Evolutionary conservation across 257 asterid genomes (phyloP).

Genomic region (Orobanche coerulescens): DNA sequence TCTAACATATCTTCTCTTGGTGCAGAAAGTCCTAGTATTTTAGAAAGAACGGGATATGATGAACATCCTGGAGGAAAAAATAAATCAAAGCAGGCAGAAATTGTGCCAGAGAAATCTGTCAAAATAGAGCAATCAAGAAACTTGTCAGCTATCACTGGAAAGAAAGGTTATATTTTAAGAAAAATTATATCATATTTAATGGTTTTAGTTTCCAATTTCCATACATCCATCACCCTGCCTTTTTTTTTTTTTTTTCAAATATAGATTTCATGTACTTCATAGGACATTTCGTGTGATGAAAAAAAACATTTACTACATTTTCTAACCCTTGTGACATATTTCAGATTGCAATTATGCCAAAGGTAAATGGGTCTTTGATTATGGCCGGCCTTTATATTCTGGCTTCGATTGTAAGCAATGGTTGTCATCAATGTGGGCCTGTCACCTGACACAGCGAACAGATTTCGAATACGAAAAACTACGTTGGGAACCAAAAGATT

Average conservation of each 20-base stretch:
- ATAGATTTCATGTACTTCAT: constrained; percentile 15
- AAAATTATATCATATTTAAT: background rate
- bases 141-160: constrained; percentile 21
- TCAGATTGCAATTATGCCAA: constrained; percentile 65
- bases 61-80: constrained; percentile 26
- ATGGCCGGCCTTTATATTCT: constrained; percentile 65
- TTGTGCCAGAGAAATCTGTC: constrained; percentile 15
- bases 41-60: constrained; percentile 21
- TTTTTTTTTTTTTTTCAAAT: no score
- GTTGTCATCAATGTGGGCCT: constrained; percentile 97
- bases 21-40: constrained; percentile 24
- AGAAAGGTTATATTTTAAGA: constrained; percentile 27
- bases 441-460: constrained; percentile 78
- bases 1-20: background rate
- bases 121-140: constrained; percentile 19
- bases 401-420: constrained; percentile 85
- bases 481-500: constrained; percentile 73
- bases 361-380: constrained; percentile 80
- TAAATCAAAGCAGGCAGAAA: constrained; percentile 23
- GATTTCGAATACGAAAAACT: constrained; percentile 84
- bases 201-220: constrained; percentile 19
- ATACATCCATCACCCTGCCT: background rate
- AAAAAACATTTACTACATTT: background rate
- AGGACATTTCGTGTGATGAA: background rate
- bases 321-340: constrained; percentile 25